Conservation (phyloP, 495 filamentous ascomycete species). For the Copromyces sp. region DNA sequence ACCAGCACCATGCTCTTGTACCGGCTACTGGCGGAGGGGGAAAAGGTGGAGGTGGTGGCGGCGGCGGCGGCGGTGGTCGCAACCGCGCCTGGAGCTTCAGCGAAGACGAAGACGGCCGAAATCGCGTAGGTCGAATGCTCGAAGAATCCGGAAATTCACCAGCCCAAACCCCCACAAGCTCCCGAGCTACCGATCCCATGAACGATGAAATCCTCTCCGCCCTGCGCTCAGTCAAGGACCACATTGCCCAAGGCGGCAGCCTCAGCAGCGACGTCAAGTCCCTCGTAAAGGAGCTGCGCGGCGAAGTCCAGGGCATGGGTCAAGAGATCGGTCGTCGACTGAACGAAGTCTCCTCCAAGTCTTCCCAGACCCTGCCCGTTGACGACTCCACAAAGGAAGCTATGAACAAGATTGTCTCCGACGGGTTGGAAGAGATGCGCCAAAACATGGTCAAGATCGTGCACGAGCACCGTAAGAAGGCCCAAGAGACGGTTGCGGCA, state of each 20-base stretch:
- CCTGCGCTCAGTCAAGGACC: conserved; percentile 75
- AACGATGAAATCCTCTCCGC: conserved; percentile 67
- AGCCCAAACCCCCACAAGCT: conserved; percentile 6
- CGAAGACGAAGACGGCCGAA: conserved; percentile 30
- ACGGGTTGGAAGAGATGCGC: conserved; percentile 69
- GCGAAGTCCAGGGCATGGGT: conserved; percentile 90
- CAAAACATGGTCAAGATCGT: conserved; percentile 67
- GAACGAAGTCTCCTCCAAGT: conserved; percentile 49
- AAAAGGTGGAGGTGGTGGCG: conserved; percentile 17
- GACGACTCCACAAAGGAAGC: conserved; percentile 53
- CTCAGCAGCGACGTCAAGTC: conserved; percentile 86
- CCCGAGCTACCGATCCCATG: conserved; percentile 29
- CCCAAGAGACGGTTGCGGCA: conserved; percentile 25
- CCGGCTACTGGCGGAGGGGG: conserved; percentile 16
- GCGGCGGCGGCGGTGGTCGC: conserved; percentile 27
- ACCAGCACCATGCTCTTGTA: conserved; percentile 51
- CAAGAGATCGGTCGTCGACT: conserved; percentile 75
- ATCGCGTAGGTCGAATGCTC: conserved; percentile 23
- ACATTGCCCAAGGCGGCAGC: conserved; percentile 72
- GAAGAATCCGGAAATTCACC: conserved; percentile 17
- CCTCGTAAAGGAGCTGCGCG: conserved; percentile 75
- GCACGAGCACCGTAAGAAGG: conserved; percentile 62
- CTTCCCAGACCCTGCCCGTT: conserved; percentile 13
- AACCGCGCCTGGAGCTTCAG: conserved; percentile 37
- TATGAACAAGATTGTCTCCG: conserved; percentile 64